Base-by-base conservation (phyloP, 768 basidiomycete species). In the Pilatotrama ljubarskyi region DNA sequence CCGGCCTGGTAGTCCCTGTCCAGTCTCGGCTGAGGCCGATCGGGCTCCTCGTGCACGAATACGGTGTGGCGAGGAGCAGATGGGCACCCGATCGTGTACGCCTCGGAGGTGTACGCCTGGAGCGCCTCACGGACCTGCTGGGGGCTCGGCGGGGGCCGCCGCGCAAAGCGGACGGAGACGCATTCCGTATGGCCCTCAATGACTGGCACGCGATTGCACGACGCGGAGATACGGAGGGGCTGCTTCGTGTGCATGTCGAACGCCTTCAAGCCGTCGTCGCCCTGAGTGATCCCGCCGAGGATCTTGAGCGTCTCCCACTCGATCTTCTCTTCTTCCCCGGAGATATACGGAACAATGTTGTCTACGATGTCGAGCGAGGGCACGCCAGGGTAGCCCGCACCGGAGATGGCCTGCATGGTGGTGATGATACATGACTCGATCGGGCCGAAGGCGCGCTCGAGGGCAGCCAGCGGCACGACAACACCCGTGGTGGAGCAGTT, bases 281-380 rank as follows among this genome's bases (percentile, higher is more conserved):
- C 79, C 24, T 82, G 77, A 2, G 78, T 68, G 57, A 98, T 67
- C 2, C 88, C 93, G 22, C 97, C 96, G 20, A 99, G 85, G 68
- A 99, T 99, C 79, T 98, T 99, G 67, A 91, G 83, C 6, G 93
- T 89, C 77, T 99, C 97, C 97, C 97, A 99, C 73, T 99, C 96
- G 64, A 98, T 94, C 73, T 98, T 99, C 71, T 98, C 97, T 68
- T 94, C 91, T 70, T 98, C 96, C 49, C 95, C 93, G 17, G 83
- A 75, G 73, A 99, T 98, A 75, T 91, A 87, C 5, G 97, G 97
- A 1, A 99, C 88, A 71, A 99, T 81, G 77, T 98, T 98, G 77
- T 98, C 97, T 64, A 97, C 68, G 72, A 98, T 92, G 74, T 98
- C 97, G 57, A 99, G 80, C 42, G 82, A 81, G 13, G 93, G 75